A percentile compares a stretch with the other conserved stretches of the same genome.
phyloP scores from a whole-genome alignment of 345 rosid species.

The Melaleuca alternifolia region DNA sequence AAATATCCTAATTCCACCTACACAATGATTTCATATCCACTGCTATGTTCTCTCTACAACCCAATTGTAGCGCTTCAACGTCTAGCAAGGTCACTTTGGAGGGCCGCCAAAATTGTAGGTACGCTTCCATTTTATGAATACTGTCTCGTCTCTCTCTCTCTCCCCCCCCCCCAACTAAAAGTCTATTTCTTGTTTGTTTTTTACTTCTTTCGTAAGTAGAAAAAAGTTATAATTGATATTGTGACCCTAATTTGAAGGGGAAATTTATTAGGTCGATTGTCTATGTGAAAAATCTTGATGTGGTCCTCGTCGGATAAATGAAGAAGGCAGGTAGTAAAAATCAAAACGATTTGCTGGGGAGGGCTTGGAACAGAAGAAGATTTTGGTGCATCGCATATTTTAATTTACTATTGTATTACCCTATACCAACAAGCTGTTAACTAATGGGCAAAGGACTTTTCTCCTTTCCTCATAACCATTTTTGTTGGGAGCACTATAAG shows the following conservation, averaged over 20 bases:
- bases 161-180: no score
- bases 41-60: neutral
- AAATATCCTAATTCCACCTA: neutral
- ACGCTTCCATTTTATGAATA: neutral
- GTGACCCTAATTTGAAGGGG: neutral
- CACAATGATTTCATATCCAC: no score
- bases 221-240: no score
- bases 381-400: neutral
- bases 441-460: neutral
- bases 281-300: no score
- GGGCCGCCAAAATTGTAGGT: neutral
- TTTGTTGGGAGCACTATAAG: neutral
- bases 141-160: neutral
- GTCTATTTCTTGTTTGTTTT: neutral
- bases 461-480: no score
- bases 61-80: neutral
- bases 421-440: no score
- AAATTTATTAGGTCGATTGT: neutral
- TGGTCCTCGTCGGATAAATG: accelerated
- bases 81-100: neutral
- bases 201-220: neutral
- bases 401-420: no score
- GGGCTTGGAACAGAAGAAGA: neutral
- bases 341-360: neutral
- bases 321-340: neutral